Evolutionary conservation across 208 protist genomes (phyloP), one percentile per base, ranked within the genome.

Genomic region (Trypanosoma cruzi): DNA sequence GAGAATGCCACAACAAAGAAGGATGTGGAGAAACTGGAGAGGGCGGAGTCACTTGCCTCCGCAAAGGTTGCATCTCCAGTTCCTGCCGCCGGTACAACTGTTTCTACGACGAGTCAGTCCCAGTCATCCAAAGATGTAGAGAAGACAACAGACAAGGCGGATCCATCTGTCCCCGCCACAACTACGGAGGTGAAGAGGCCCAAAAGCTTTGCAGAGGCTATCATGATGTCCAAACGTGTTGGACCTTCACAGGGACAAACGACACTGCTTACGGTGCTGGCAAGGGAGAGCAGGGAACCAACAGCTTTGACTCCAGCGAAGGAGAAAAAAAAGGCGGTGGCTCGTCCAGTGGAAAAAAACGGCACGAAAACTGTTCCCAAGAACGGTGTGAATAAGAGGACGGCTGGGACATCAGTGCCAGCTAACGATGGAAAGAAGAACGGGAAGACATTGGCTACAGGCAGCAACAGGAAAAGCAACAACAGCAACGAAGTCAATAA

Each of bases 161-260:
- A 29, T 4, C 53, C 53, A 24, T 26, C 59, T 18, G 31, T 54
- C 28, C 7, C 68, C 29, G 54, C 10, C 32, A 3, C 60, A 16
- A 52, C 40, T 34, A 55, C 53, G 42, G 67, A 74, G n/a, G 22
- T 13, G 24, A 79, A 62, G 73, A 82, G 74, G 56, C 80, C 82
- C 2, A 64, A 72, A 36, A 89, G 74, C 42, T 86, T 85, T 29
- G 81, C 76, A 0, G 86, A 86, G 71, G 79, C 81, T 46, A 69
- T 85, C 54, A 59, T 68, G 54, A 62, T 70, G 69, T 73, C 79
- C 24, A 77, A 76, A 42, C 42, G 34, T 29, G 48, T n/a, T 32
- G 63, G 36, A n/a, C 24, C 31, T 37, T 36, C 20, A 34, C 46
- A 63, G 37, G 46, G 32, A 6, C 61, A 60, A 18, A 34, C 32